Conservation (phyloP, 1,139 yeast genomes). For the Saccharomyces hybrid region DNA sequence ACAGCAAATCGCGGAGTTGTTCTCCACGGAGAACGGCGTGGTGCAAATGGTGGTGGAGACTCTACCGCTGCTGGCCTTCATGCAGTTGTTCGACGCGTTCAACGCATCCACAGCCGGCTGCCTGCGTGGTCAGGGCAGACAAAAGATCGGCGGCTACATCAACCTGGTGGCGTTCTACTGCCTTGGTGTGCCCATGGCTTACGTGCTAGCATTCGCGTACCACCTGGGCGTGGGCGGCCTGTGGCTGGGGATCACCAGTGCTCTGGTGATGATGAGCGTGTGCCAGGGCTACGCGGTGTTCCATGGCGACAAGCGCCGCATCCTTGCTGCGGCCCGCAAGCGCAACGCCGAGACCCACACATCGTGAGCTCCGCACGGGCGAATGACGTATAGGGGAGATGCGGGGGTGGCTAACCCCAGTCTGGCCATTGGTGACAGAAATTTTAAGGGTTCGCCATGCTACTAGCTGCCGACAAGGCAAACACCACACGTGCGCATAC, state of each 20-base stretch:
- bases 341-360: conserved; percentile 46
- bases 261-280: conserved; percentile 58
- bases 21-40: conserved; percentile 67
- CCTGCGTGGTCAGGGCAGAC: conserved; percentile 79
- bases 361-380: conserved; percentile 6
- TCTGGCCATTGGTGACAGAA: background rate
- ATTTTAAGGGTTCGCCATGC: background rate
- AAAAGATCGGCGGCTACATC: conserved; percentile 73
- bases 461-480: background rate
- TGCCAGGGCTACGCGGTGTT: conserved; percentile 45
- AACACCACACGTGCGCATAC: background rate
- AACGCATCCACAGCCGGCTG: conserved; percentile 81
- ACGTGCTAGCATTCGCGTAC: conserved; percentile 50
- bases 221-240: conserved; percentile 61
- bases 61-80: conserved; percentile 61
- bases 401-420: background rate
- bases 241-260: conserved; percentile 80
- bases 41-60: conserved; percentile 41
- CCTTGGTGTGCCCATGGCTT: conserved; percentile 66
- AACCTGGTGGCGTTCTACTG: conserved; percentile 71
- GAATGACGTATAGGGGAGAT: background rate
- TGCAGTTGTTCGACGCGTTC: conserved; percentile 74
- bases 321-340: conserved; percentile 30
- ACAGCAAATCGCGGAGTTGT: conserved; percentile 51
- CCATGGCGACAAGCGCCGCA: conserved; percentile 33